phyloP scores from a whole-genome alignment of 441 rosid genomes.

The Mallotus japonicus region DNA sequence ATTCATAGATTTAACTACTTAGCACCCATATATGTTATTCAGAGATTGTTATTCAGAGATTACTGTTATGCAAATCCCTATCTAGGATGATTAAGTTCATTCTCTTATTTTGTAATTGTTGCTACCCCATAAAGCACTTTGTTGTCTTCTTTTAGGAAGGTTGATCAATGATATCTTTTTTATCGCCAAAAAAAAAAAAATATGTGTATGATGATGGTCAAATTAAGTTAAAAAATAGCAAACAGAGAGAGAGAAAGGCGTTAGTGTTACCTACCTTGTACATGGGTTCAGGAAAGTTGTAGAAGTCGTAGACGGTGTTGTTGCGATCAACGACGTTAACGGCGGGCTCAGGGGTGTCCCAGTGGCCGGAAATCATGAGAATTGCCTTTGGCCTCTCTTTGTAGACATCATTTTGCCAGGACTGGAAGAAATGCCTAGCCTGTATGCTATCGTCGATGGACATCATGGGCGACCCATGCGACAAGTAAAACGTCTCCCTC shows the following conservation, averaged over 20 bases:
- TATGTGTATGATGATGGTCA: no score
- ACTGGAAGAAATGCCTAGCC: constrained; percentile 65
- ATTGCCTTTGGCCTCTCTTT: constrained; percentile 58
- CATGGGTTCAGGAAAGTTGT: constrained; percentile 66
- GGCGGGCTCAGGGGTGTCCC: constrained; percentile 77
- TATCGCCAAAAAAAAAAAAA: no score
- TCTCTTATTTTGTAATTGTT: no score
- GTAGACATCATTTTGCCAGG: constrained; percentile 48
- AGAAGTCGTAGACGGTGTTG: constrained; percentile 76
- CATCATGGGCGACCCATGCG: constrained; percentile 82
- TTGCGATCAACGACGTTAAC: constrained; percentile 57
- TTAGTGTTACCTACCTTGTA: constrained; percentile 41
- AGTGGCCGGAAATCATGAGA: constrained; percentile 74
- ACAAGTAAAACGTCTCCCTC: constrained; percentile 61
- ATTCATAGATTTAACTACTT: background rate
- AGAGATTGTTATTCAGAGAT: no score
- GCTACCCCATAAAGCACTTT: no score
- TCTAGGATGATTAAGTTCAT: no score
- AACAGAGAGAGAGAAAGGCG: no score
- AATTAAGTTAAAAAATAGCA: no score
- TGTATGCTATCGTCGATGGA: constrained; percentile 60
- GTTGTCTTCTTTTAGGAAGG: no score
- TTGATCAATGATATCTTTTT: no score
- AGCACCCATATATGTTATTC: no score
- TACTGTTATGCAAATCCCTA: no score